Conservation (phyloP, 495 filamentous ascomycete species). For the Neurospora discreta region DNA sequence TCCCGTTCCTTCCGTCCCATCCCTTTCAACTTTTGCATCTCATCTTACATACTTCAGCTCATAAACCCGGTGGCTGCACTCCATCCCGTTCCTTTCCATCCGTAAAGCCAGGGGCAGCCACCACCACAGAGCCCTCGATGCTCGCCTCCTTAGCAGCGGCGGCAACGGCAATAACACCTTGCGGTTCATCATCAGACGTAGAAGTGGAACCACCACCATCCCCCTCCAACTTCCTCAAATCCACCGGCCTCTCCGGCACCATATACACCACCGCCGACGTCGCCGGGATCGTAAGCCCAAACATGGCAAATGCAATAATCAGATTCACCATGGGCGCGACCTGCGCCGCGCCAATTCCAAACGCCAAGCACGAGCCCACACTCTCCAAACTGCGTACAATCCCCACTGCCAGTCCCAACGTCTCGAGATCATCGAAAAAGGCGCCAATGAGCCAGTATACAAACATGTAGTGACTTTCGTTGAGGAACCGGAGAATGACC, state of each 20-base stretch:
- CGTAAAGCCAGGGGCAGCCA: neutral
- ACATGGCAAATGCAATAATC: constrained; percentile 32
- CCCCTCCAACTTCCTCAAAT: constrained; percentile 8
- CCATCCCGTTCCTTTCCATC: neutral
- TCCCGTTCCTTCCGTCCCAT: neutral
- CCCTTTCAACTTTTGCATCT: neutral
- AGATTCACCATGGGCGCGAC: constrained; percentile 33
- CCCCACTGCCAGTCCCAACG: constrained; percentile 34
- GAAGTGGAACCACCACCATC: neutral
- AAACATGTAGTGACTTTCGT: constrained; percentile 35
- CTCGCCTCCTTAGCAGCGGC: constrained; percentile 4
- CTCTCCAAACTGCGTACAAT: constrained; percentile 40
- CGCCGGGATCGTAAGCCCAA: constrained; percentile 27
- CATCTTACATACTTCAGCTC: neutral
- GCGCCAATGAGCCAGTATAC: constrained; percentile 40
- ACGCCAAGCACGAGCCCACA: constrained; percentile 38
- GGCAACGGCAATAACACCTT: neutral
- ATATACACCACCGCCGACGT: constrained; percentile 25
- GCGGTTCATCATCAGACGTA: constrained; percentile 3
- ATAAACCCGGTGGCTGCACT: neutral
- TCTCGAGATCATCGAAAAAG: constrained; percentile 39
- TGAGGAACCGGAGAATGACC: constrained; percentile 29
- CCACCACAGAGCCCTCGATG: neutral
- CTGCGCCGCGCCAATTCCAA: constrained; percentile 34
- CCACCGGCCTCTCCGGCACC: constrained; percentile 25